phyloP scores from a whole-genome alignment of 1,284 basidiomycete species.

The Spongispora temasekensis region DNA sequence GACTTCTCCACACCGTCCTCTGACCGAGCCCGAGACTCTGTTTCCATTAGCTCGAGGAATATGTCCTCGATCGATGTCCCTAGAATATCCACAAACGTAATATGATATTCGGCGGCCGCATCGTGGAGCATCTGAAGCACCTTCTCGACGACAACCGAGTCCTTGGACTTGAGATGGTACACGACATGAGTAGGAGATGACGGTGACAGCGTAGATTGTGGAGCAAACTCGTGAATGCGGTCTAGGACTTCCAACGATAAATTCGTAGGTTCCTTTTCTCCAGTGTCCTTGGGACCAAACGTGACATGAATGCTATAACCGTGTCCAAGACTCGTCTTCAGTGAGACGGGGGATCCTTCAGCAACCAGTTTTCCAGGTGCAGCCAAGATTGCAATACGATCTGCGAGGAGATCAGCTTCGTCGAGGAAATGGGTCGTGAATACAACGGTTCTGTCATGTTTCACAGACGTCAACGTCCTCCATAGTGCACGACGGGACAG shows the following conservation, averaged over 20 bases:
- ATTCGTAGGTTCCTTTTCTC: constrained; percentile 14
- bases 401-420: constrained; percentile 78
- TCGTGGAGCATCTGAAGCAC: constrained; percentile 59
- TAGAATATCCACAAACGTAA: constrained; percentile 64
- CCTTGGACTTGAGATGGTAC: constrained; percentile 62
- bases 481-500: constrained; percentile 76
- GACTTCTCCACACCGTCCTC: constrained; percentile 12
- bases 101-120: constrained; percentile 38
- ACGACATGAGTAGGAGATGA: constrained; percentile 42
- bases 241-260: constrained; percentile 42
- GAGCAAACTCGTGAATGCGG: constrained; percentile 48
- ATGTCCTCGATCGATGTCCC: constrained; percentile 81
- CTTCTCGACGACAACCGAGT: constrained; percentile 51
- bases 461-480: constrained; percentile 67
- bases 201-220: constrained; percentile 43
- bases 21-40: constrained; percentile 31
- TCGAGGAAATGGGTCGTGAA: constrained; percentile 80
- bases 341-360: constrained; percentile 67
- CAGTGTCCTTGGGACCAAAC: constrained; percentile 35
- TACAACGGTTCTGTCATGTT: constrained; percentile 64
- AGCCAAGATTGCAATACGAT: constrained; percentile 73
- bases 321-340: constrained; percentile 72
- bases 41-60: constrained; percentile 71
- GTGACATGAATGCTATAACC: constrained; percentile 67
- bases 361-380: constrained; percentile 77